Evolutionary conservation across 768 basidiomycete species (phyloP).

Genomic region (Xerocomellus intermedius): DNA sequence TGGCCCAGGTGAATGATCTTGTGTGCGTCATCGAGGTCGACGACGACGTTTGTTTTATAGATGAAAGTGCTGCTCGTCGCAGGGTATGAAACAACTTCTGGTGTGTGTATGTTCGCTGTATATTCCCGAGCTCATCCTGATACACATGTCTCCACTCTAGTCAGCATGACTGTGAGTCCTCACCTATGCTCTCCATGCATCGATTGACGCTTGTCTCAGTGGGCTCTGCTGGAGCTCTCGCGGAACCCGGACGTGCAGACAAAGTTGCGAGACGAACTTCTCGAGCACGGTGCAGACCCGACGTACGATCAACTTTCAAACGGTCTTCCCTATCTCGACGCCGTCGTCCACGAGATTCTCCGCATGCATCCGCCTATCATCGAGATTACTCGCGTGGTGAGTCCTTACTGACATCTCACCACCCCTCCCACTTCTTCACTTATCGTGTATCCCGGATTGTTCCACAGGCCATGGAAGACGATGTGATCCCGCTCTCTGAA

Average conservation of each 20-base stretch:
- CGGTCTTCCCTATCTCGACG: constrained; percentile 54
- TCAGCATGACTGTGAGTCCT: constrained; percentile 15
- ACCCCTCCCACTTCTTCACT: background rate
- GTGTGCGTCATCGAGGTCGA: too few relatives aligned
- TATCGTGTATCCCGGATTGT: too few relatives aligned
- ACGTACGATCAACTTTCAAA: constrained; percentile 53
- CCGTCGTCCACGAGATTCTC: constrained; percentile 44
- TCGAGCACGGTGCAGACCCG: constrained; percentile 44
- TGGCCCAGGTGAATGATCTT: constrained; percentile 16
- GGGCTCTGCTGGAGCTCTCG: constrained; percentile 56
- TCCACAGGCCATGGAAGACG: constrained; percentile 46
- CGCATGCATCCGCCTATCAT: constrained; percentile 41
- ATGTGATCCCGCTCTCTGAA: constrained; percentile 52
- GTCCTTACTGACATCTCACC: background rate
- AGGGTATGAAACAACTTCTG: constrained; percentile 22
- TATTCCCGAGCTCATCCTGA: background rate
- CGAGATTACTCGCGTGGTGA: constrained; percentile 18
- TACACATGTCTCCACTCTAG: background rate
- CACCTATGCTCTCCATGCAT: background rate
- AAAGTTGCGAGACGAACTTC: constrained; percentile 50
- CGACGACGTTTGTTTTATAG: background rate
- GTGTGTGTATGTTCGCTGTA: constrained; percentile 4
- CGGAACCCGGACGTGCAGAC: constrained; percentile 46
- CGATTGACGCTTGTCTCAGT: constrained; percentile 29
- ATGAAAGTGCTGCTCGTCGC: constrained; percentile 20